Evolutionary conservation across 345 rosid genomes (phyloP), one percentile per base, ranked within the genome.

Genomic region (Citrus cavaleriei): DNA sequence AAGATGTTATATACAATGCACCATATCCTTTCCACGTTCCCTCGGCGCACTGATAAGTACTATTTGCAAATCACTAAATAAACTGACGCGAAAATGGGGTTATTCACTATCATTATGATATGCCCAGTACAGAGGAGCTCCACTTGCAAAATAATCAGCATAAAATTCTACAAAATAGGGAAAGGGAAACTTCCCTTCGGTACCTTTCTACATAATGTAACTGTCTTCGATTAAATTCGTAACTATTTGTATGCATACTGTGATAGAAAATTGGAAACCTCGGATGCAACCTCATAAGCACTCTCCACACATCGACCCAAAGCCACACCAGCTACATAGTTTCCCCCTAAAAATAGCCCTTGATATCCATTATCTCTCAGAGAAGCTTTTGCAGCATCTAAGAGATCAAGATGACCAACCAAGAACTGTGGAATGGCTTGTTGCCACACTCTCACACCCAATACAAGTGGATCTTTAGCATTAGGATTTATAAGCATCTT

Each of bases 341-440:
- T 93, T 22, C 97, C 98, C 1, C 98, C 97, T 24, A 93, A 84
- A 80, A 91, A 90, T 81, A 94, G 75, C 57, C 98, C 98, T 73
- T 83, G 88, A 81, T 87, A 74, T 18, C 94, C 97, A 25, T 81
- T 82, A 71, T 84, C 85, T 34, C 37, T 82, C 54, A 93, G 83
- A 32, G 91, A 90, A 68, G 83, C 62, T 88, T 90, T 91, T 74
- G 94, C 93, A 2, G 86, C 54, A 73, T 91, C 94, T 28, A 93
- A 87, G 77, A 86, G 76, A 79, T 89, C 97, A 38, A 92, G 80
- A 83, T 95, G 98, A 78, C 98, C 99, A 22, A 92, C 86, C 84
- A 90, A 82, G 81, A 96, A 96, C 81, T 96, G 97, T 22, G 99
- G 98, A 82, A 94, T 96, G 82, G 99, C 97, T 86, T 89, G 93